Percentiles rank a stretch among this genome's conserved stretches.
phyloP scores from a whole-genome alignment of 1,139 yeast genomes.

The Wickerhamiella infanticola region DNA sequence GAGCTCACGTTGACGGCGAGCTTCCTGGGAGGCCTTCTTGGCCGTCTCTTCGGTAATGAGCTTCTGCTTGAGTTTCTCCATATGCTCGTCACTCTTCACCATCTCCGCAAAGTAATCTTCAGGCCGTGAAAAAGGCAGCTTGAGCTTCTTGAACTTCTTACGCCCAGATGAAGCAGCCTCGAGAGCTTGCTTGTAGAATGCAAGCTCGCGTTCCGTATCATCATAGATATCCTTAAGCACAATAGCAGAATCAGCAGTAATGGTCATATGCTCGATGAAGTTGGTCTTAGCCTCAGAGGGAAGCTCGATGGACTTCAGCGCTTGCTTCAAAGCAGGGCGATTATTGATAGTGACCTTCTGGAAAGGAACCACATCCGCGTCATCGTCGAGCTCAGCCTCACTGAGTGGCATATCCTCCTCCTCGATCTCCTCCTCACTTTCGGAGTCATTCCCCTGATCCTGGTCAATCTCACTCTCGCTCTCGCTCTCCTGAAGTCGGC shows the following conservation, averaged over 20 bases:
- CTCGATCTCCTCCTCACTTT: constrained; percentile 32
- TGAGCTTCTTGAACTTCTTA: constrained; percentile 42
- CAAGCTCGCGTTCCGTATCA: constrained; percentile 77
- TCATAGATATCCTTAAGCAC: constrained; percentile 81
- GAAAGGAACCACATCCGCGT: constrained; percentile 79
- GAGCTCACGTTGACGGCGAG: constrained; percentile 83
- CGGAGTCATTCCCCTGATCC: constrained; percentile 20
- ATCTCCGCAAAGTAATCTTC: constrained; percentile 94
- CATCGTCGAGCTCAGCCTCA: constrained; percentile 66
- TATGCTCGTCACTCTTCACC: constrained; percentile 96
- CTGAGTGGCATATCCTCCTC: constrained; percentile 37
- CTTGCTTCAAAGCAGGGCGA: constrained; percentile 24
- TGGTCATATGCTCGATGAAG: constrained; percentile 71
- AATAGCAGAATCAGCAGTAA: constrained; percentile 44
- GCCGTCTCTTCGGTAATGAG: constrained; percentile 75
- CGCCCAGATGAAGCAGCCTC: constrained; percentile 70
- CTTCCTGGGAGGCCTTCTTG: constrained; percentile 85
- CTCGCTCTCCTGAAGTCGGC: constrained; percentile 10
- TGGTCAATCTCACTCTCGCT: constrained; percentile 13
- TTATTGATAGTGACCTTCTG: constrained; percentile 58
- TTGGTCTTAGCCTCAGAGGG: constrained; percentile 33
- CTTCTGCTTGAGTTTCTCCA: constrained; percentile 82
- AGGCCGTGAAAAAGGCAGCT: constrained; percentile 85
- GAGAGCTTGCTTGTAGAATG: constrained; percentile 83
- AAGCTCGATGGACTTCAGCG: constrained; percentile 22